phyloP scores from a whole-genome alignment of 805 yeast genomes.

The Candida ovalis region DNA sequence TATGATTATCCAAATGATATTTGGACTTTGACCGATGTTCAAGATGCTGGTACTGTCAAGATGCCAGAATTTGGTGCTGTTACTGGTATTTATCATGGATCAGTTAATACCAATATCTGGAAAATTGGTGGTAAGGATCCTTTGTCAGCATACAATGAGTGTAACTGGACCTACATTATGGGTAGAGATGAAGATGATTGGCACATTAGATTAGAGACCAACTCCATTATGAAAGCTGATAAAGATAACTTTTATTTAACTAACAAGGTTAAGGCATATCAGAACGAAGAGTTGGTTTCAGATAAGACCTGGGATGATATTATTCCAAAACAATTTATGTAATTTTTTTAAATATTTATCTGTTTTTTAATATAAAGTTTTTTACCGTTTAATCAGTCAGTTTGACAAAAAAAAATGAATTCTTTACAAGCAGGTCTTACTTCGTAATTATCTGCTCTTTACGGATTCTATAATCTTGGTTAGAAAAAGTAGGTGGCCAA shows the following conservation, averaged over 20 bases:
- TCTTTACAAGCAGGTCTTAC: too few species aligned
- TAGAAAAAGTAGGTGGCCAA: too few species aligned
- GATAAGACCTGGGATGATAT: slow-evolving; percentile 34
- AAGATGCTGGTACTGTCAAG: slow-evolving; percentile 34
- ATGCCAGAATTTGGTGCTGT: slow-evolving; percentile 31
- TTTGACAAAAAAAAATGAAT: too few species aligned
- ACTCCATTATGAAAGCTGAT: slow-evolving; percentile 32
- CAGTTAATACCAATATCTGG: slow-evolving; percentile 38
- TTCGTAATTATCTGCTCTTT: too few species aligned
- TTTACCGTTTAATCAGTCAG: neutral
- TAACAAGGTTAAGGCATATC: slow-evolving; percentile 34
- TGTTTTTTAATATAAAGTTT: too few species aligned
- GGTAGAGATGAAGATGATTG: slow-evolving; percentile 39
- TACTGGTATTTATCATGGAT: slow-evolving; percentile 38
- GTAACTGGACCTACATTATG: slow-evolving; percentile 38
- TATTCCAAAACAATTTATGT: slow-evolving; percentile 33
- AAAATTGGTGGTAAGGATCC: slow-evolving; percentile 36
- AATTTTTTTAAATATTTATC: slow-evolving; percentile 6
- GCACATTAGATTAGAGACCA: slow-evolving; percentile 34
- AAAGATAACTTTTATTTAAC: slow-evolving; percentile 30
- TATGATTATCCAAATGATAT: slow-evolving; percentile 33
- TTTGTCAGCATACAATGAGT: slow-evolving; percentile 35
- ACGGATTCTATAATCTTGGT: too few species aligned
- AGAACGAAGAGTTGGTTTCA: slow-evolving; percentile 29
- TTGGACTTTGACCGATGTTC: slow-evolving; percentile 33